A percentile compares a stretch with the other conserved stretches of the same genome.
These are phyloP conservation scores for Helianthus tuberosus DNA, from an alignment of 129 eudicot species.

Conservation along the genomic window DNA sequence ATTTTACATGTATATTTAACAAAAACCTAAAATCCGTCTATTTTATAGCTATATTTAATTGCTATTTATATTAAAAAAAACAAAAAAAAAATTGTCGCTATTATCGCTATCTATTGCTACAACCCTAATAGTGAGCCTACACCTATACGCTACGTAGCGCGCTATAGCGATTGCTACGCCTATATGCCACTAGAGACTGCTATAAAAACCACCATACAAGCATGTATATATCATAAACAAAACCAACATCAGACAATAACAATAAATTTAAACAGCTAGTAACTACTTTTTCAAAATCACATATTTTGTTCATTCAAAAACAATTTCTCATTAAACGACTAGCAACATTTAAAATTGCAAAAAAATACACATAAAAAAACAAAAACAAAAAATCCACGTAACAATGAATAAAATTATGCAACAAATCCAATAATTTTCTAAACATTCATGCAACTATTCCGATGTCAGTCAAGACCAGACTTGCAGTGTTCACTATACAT, in stretches of 20 bases:
- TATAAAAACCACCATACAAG: neutral
- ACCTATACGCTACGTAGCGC: too few species aligned
- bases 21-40: too few species aligned
- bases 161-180: too few species aligned
- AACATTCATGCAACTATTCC: neutral
- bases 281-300: neutral
- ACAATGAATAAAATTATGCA: neutral
- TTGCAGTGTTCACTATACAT: slow-evolving; percentile 6
- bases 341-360: neutral
- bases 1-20: too few species aligned
- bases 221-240: neutral
- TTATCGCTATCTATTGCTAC: too few species aligned
- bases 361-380: neutral
- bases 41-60: too few species aligned
- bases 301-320: neutral
- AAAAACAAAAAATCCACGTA: neutral
- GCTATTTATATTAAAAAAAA: too few species aligned
- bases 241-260: neutral
- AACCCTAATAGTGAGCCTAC: too few species aligned
- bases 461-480: neutral
- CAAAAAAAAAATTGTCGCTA: too few species aligned
- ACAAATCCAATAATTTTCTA: too few species aligned
- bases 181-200: too few species aligned
- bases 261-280: neutral
- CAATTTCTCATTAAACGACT: neutral